Percentiles rank a stretch among this genome's conserved stretches.
Conservation (phyloP, 1,284 basidiomycete genomes). For the Ustanciosporium gigantosporum region DNA sequence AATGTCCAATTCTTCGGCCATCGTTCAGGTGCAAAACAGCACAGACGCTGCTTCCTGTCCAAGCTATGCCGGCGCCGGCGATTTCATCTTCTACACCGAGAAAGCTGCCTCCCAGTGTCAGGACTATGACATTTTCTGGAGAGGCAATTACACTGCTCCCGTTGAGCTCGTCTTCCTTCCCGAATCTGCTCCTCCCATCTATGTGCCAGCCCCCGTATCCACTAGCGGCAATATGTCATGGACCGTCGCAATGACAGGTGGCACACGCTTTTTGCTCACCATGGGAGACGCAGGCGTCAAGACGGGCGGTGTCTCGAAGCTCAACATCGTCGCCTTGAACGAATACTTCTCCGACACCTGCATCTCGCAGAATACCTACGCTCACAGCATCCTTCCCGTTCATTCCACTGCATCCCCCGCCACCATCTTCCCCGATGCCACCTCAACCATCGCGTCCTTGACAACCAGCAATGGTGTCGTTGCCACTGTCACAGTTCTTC, state of each 20-base stretch:
- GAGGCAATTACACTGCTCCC: constrained; percentile 15
- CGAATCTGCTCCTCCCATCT: constrained; percentile 29
- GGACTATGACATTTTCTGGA: constrained; percentile 27
- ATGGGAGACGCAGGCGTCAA: constrained; percentile 19
- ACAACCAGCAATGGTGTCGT: constrained; percentile 33
- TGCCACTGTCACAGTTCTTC: constrained; percentile 27
- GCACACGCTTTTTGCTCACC: constrained; percentile 33
- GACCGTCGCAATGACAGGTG: constrained; percentile 22
- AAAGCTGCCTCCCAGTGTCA: constrained; percentile 20
- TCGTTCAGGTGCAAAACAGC: constrained; percentile 13
- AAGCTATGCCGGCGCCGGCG: constrained; percentile 1
- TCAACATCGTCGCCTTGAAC: constrained; percentile 32
- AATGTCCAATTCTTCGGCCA: constrained; percentile 43
- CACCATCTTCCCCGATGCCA: constrained; percentile 36
- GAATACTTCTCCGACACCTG: constrained; percentile 32
- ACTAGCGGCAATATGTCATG: constrained; percentile 12
- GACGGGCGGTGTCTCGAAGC: constrained; percentile 33
- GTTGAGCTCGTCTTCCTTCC: constrained; percentile 34
- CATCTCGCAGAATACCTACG: constrained; percentile 2
- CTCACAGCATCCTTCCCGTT: constrained; percentile 15
- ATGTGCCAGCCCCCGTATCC: constrained; percentile 9
- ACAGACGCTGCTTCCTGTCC: constrained; percentile 13
- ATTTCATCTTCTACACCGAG: constrained; percentile 33
- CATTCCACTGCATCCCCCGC: constrained; percentile 19
- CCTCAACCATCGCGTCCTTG: constrained; percentile 24